Base-by-base conservation (phyloP, 768 basidiomycete genomes). In the Xerocomus potaroensis region DNA sequence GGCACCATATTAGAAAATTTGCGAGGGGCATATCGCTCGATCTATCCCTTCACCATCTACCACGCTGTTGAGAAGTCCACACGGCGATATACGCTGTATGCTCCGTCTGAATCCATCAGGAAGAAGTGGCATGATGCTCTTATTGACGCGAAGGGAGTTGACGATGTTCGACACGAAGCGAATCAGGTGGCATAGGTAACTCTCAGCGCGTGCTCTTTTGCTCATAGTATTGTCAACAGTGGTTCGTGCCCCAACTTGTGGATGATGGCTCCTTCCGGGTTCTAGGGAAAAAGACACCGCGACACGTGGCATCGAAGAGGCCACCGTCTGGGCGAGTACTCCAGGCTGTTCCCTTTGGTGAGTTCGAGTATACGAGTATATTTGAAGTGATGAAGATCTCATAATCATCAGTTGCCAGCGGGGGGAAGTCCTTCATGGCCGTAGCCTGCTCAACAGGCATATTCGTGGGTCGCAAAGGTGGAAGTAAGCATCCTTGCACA, bases 41-140 rank as follows among this genome's bases (percentile, higher is more conserved):
- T 89, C 58, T 91, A 79, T 59, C 89, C 90, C 1, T 86, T 92
- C 62, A 85, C 81, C 1, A 67, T 92, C 51, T 86, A 80, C 62
- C 88, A 91, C 49, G 81, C 83, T 0, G 73, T 77, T 1, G 74
- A 73, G 42, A 75, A 73, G 42, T 56, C 68, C 15, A 70, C 66
- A 41, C 76, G 88, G 36, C 69, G 81, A 48, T 92, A 91, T 62
- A 91, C 84, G 3, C 68, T 92, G 9, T 87, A 81, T 53, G 82
- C 84, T 0, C 53, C 69, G 15, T 79, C 74, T 11, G 83, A 88
- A 36, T 58, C 68, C 1, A 51, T 73, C 48, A 70, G 90, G 46
- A 73, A 73, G 58, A 79, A 76, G 54, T 92, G 90, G 90, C 47
- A 76, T 16, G 70, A 70, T 11, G 72, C 71, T 11, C 69, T 92